Conservation (phyloP, 176 grass and related monocot genomes). For the Elymus sibiricus region DNA sequence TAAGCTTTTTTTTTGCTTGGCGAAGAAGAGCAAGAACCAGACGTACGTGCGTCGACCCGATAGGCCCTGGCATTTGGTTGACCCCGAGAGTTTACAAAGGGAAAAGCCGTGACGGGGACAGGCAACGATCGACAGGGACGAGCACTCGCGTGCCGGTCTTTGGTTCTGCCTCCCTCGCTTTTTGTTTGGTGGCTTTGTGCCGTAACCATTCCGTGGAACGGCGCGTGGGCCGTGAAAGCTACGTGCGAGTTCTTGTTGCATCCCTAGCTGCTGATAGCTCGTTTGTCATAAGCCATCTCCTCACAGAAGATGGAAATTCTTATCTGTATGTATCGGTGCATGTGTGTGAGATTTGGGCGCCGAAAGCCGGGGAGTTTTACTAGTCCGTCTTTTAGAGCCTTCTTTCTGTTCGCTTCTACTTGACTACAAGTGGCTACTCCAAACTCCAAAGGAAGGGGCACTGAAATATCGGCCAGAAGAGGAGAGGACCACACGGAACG, state of each 20-base stretch:
- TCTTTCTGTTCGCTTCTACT: background rate
- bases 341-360: background rate
- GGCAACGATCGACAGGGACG: constrained; percentile 3
- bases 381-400: background rate
- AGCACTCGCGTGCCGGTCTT: constrained; percentile 25
- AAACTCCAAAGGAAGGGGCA: background rate
- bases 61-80: background rate
- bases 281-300: background rate
- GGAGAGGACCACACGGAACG: constrained; percentile 33
- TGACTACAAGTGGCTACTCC: background rate
- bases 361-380: background rate
- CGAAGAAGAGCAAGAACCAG: background rate
- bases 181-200: background rate
- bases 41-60: background rate
- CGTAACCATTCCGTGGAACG: background rate
- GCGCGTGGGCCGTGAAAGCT: constrained; percentile 19
- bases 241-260: too few relatives aligned
- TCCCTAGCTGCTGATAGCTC: background rate
- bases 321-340: background rate
- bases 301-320: background rate
- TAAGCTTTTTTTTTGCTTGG: too few relatives aligned
- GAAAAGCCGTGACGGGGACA: background rate
- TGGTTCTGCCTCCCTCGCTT: background rate
- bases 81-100: background rate
- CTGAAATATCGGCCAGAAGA: constrained; percentile 1